Base-by-base conservation (phyloP, 495 filamentous ascomycete genomes). In the Durotheca rogersii region DNA sequence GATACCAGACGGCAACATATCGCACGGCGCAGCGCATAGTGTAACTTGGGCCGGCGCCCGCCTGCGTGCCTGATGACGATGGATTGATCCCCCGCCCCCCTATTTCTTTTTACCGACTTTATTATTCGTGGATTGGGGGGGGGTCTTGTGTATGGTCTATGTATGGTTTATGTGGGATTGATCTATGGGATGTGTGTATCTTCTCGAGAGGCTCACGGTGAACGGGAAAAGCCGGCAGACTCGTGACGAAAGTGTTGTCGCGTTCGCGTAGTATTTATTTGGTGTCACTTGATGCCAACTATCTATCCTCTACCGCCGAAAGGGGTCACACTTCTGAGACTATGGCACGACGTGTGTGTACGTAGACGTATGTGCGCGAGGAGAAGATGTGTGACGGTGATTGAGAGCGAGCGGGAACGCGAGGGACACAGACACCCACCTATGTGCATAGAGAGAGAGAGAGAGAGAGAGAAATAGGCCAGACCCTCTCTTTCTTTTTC, bases 51-150 rank as follows among this genome's bases (percentile, higher is more conserved):
- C 37, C 19, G 37, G 20, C 40, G 43, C 21, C 33, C 30, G 32
- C 45, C 29, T 15, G 20, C 16, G 12, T 43, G 15, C 31, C 39
- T 16, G 20, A 37, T 53, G 48, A 39, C 49, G 47, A 43, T 48
- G 52, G 31, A 53, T 27, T 43, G 56, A 59, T 59, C 56, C 56
- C 56, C 36, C 53, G 30, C 56, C 56, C 53, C 56, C 56, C 56
- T 50, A 50, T 59, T 59, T n/a, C n/a, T n/a, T n/a, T n/a, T n/a
- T n/a, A n/a, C n/a, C n/a, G n/a, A n/a, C n/a, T n/a, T n/a, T n/a
- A n/a, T n/a, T n/a, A n/a, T n/a, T n/a, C n/a, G n/a, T n/a, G n/a
- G n/a, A n/a, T n/a, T n/a, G n/a, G n/a, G n/a, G n/a, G n/a, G n/a
- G n/a, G n/a, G n/a, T n/a, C n/a, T n/a, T n/a, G n/a, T n/a, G n/a